phyloP scores from a whole-genome alignment of 108 stramenopile species.

The Fistulifera pelliculosa region DNA sequence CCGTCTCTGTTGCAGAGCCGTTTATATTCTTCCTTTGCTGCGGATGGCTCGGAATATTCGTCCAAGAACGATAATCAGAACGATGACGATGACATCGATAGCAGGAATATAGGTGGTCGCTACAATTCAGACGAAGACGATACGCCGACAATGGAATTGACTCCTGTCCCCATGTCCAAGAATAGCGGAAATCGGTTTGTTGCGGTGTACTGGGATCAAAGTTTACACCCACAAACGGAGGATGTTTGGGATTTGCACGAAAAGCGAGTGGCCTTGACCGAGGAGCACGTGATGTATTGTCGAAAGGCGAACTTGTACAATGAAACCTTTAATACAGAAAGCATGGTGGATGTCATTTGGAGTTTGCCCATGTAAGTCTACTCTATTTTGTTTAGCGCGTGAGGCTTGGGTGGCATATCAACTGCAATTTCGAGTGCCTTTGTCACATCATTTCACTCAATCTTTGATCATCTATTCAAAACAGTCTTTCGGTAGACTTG shows the following conservation, averaged over 20 bases:
- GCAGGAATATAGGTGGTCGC: constrained; percentile 11
- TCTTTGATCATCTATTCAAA: background rate
- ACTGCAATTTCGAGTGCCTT: no score
- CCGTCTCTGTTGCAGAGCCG: background rate
- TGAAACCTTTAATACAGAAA: constrained; percentile 73
- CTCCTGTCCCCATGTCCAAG: constrained; percentile 67
- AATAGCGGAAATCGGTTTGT: constrained; percentile 78
- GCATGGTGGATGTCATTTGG: constrained; percentile 76
- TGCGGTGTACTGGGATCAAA: constrained; percentile 53
- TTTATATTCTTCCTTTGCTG: constrained; percentile 26
- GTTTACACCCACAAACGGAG: constrained; percentile 30
- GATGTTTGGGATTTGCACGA: constrained; percentile 56
- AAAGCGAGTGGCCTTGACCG: constrained; percentile 49
- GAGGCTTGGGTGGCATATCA: no score
- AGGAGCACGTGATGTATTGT: constrained; percentile 84
- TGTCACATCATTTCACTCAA: no score
- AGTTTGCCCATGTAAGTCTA: constrained; percentile 74
- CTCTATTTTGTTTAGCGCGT: no score
- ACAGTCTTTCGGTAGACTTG: constrained; percentile 66
- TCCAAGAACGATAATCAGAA: constrained; percentile 42
- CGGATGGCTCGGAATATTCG: constrained; percentile 46
- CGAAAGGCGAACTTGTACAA: constrained; percentile 81
- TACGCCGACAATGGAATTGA: constrained; percentile 40
- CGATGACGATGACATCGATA: constrained; percentile 28
- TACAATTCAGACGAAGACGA: constrained; percentile 22